These are phyloP conservation scores for Nemania serpens DNA, from an alignment of 2,329 filamentous ascomycete genomes.

Conservation along the genomic window DNA sequence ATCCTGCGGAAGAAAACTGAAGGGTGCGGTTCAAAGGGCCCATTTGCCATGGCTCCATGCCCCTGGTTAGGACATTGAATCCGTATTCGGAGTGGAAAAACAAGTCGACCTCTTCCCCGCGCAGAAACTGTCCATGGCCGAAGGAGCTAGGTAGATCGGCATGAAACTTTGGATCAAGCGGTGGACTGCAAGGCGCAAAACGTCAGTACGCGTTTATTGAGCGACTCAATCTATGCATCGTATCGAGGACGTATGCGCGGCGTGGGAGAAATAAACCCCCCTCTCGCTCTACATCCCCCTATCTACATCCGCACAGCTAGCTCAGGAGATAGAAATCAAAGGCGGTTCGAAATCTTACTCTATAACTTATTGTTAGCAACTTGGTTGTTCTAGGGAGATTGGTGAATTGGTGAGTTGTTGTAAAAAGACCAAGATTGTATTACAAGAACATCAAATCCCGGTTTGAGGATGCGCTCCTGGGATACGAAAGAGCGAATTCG, in stretches of 20 bases:
- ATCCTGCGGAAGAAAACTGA: not conserved
- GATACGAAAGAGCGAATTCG: not conserved
- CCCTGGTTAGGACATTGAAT: fast-evolving
- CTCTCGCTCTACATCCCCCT: not conserved
- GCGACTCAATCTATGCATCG: not conserved
- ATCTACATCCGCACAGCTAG: not conserved
- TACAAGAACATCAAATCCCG: not conserved
- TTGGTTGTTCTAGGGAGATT: not conserved
- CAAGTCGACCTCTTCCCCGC: slow-evolving; percentile 3
- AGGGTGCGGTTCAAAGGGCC: slow-evolving; percentile 2
- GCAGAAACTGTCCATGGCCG: not conserved
- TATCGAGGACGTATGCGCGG: not conserved
- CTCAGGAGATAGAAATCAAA: not conserved
- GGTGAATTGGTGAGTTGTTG: no score
- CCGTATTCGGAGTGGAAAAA: slow-evolving; percentile 1
- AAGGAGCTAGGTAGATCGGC: not conserved
- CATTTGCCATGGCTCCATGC: slow-evolving; percentile 3
- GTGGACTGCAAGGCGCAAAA: slow-evolving; percentile 2
- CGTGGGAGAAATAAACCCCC: no score
- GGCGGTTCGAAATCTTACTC: slow-evolving; percentile 8
- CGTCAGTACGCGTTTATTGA: not conserved
- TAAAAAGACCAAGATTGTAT: no score
- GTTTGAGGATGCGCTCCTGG: not conserved
- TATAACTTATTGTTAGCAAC: not conserved
- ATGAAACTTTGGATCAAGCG: slow-evolving; percentile 12